Percentiles rank a stretch among this genome's conserved stretches.
Conservation (phyloP, 352 stramenopile genomes). For the Globisporangium radiosum region DNA sequence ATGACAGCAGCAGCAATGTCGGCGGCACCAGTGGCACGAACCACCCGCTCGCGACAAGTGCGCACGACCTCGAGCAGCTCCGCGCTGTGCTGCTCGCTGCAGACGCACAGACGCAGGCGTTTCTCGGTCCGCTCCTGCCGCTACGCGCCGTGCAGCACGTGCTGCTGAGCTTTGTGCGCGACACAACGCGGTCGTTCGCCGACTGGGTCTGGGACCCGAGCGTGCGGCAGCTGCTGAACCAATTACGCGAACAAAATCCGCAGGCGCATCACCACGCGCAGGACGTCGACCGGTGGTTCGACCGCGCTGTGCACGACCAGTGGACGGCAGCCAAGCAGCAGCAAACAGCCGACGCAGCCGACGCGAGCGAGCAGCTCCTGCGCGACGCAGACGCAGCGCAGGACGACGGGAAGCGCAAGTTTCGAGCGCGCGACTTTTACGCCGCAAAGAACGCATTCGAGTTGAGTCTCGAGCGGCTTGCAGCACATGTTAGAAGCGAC, state of each 20-base stretch:
- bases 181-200: slow-evolving; percentile 50
- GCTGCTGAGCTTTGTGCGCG: slow-evolving; percentile 59
- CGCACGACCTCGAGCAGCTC: slow-evolving; percentile 31
- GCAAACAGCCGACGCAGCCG: not conserved
- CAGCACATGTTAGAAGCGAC: slow-evolving; percentile 35
- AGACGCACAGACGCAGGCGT: slow-evolving; percentile 45
- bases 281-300: slow-evolving; percentile 44
- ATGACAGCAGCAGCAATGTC: not conserved
- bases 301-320: slow-evolving; percentile 20
- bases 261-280: slow-evolving; percentile 17
- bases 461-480: slow-evolving; percentile 29
- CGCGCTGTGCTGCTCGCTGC: slow-evolving; percentile 27
- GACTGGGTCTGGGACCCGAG: slow-evolving; percentile 74
- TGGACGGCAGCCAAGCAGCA: not conserved
- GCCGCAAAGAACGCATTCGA: slow-evolving; percentile 65
- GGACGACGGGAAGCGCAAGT: slow-evolving; percentile 59
- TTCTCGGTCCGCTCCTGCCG: slow-evolving; percentile 52
- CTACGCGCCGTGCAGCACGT: slow-evolving; percentile 61
- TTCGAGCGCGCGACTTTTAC: slow-evolving; percentile 54
- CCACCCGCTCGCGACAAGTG: slow-evolving; percentile 6
- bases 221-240: slow-evolving; percentile 44
- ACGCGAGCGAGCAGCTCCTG: slow-evolving; percentile 21
- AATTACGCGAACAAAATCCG: slow-evolving; percentile 33
- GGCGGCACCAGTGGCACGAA: slow-evolving; percentile 2
- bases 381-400: slow-evolving; percentile 38